phyloP scores from a whole-genome alignment of 2,329 filamentous ascomycete species.

The Paraconiothyrium brasiliense region DNA sequence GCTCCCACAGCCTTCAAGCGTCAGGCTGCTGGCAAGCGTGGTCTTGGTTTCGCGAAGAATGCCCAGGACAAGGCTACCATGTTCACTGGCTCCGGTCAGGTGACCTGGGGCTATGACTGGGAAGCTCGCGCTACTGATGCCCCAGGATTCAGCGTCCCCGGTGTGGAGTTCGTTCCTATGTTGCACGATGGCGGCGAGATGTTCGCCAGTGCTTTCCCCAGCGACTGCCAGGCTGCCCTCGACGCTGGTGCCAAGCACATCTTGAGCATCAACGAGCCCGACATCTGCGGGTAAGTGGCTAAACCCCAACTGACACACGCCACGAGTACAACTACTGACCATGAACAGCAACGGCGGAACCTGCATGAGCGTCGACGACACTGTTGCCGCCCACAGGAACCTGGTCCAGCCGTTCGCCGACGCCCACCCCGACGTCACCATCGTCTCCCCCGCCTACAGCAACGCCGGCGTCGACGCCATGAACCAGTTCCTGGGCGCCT shows the following conservation, averaged over 20 bases:
- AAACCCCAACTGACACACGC: background rate
- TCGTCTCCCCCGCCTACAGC: constrained; percentile 50
- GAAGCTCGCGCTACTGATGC: constrained; percentile 41
- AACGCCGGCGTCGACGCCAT: constrained; percentile 33
- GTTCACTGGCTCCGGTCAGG: constrained; percentile 41
- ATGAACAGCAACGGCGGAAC: constrained; percentile 33
- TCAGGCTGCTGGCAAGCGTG: constrained; percentile 37
- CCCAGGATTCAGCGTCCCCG: constrained; percentile 50
- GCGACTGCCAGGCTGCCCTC: constrained; percentile 38
- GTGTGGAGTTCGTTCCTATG: constrained; percentile 68
- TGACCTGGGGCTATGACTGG: constrained; percentile 77
- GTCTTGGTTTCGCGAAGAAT: constrained; percentile 38
- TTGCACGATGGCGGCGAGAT: constrained; percentile 43
- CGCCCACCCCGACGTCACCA: constrained; percentile 33
- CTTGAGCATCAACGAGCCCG: constrained; percentile 52
- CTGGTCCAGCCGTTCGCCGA: constrained; percentile 39
- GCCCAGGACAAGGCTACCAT: constrained; percentile 30
- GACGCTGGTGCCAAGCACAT: constrained; percentile 42
- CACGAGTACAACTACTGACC: constrained; percentile 18
- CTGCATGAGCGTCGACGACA: constrained; percentile 34
- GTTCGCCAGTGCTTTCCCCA: constrained; percentile 38
- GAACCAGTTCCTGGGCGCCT: constrained; percentile 40
- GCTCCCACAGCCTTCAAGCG: constrained; percentile 35
- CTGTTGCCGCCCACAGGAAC: constrained; percentile 35
- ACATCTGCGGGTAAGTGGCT: constrained; percentile 42